Evolutionary conservation across 345 rosid species (phyloP).

Genomic region (Durio zibethinus): DNA sequence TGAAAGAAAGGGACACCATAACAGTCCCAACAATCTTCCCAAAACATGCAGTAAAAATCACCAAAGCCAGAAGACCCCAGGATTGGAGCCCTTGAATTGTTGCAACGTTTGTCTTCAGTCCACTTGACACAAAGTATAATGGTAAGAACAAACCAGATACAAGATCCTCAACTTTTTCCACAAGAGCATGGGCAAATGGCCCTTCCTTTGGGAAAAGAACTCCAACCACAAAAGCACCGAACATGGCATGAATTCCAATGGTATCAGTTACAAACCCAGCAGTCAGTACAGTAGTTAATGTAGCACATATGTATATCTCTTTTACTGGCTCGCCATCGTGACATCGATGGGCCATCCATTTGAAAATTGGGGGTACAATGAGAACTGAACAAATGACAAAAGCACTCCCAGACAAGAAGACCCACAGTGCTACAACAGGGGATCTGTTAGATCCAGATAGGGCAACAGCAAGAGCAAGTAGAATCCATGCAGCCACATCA

Average conservation of each 20-base stretch:
- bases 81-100: conserved; percentile 55
- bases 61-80: conserved; percentile 68
- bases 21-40: conserved; percentile 72
- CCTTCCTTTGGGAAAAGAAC: conserved; percentile 72
- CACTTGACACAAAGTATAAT: conserved; percentile 70
- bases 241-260: conserved; percentile 74
- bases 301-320: conserved; percentile 58
- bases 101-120: conserved; percentile 66
- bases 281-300: conserved; percentile 48
- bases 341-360: conserved; percentile 59
- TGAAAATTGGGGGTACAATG: conserved; percentile 45
- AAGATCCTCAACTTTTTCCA: conserved; percentile 77
- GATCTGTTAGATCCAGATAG: conserved; percentile 48
- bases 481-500: conserved; percentile 78
- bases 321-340: conserved; percentile 69
- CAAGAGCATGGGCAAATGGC: conserved; percentile 55
- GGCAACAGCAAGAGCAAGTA: conserved; percentile 77
- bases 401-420: conserved; percentile 49
- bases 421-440: conserved; percentile 67
- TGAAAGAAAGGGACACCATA: conserved; percentile 40
- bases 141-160: conserved; percentile 75
- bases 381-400: conserved; percentile 41
- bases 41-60: conserved; percentile 60
- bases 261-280: conserved; percentile 63
- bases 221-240: conserved; percentile 76